Evolutionary conservation across 1,284 basidiomycete genomes (phyloP).

Genomic region (Trametes polyzona): DNA sequence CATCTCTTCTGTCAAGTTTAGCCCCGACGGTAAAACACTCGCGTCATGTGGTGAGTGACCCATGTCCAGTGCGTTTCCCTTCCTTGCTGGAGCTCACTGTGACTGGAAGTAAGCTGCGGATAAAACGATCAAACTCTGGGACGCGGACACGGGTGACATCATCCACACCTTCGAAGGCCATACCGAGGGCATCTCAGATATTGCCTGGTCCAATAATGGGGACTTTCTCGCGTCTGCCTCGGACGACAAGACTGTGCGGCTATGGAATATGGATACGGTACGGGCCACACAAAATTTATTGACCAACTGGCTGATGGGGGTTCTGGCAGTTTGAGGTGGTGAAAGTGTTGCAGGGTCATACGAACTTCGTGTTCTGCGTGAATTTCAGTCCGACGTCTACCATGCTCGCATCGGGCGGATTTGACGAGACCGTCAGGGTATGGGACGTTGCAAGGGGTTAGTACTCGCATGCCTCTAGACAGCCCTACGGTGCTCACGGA

Average conservation of each 20-base stretch:
- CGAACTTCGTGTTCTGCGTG: constrained; percentile 92
- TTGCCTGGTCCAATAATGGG: constrained; percentile 85
- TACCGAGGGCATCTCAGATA: constrained; percentile 83
- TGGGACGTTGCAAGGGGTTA: constrained; percentile 82
- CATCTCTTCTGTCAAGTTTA: constrained; percentile 80
- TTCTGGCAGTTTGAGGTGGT: constrained; percentile 53
- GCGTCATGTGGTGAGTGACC: constrained; percentile 73
- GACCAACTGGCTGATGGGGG: not conserved
- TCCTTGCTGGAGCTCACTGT: constrained; percentile 13
- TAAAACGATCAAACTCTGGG: constrained; percentile 81
- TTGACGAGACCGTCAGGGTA: constrained; percentile 92
- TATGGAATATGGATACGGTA: constrained; percentile 79
- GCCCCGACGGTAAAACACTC: constrained; percentile 71
- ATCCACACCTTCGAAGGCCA: constrained; percentile 74
- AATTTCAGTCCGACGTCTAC: constrained; percentile 91
- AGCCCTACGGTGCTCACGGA: not conserved
- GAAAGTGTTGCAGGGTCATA: constrained; percentile 80
- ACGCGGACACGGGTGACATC: constrained; percentile 70
- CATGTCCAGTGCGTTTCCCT: constrained; percentile 3
- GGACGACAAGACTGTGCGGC: constrained; percentile 84
- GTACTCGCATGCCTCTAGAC: not conserved
- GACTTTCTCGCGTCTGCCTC: constrained; percentile 87
- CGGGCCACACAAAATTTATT: constrained; percentile 30
- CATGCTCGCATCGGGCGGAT: constrained; percentile 89
- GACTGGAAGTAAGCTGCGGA: constrained; percentile 68